Percentiles rank a stretch among this genome's conserved stretches.
Evolutionary conservation across 2,329 filamentous ascomycete genomes (phyloP).

Genomic region (Incumbomyces lentus): DNA sequence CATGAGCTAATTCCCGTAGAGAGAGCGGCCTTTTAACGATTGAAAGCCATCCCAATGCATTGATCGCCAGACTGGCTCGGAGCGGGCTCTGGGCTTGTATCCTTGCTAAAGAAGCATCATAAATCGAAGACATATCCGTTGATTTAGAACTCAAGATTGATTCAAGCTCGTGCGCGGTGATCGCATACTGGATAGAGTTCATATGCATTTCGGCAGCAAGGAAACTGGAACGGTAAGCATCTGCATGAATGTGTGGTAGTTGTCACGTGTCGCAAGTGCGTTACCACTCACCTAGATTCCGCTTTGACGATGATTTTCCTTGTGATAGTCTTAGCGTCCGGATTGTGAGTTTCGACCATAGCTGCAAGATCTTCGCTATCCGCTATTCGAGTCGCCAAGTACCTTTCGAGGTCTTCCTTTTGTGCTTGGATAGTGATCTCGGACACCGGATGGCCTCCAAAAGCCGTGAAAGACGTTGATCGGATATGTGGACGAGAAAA

Average conservation of each 20-base stretch:
- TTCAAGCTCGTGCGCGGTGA: neutral
- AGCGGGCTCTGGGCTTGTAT: neutral
- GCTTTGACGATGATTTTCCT: neutral
- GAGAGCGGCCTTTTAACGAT: neutral
- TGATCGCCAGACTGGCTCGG: neutral
- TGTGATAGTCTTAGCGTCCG: neutral
- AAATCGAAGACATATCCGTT: neutral
- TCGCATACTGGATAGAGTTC: slow-evolving; percentile 3
- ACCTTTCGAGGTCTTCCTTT: neutral
- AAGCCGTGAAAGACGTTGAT: neutral
- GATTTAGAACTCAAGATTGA: neutral
- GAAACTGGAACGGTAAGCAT: neutral
- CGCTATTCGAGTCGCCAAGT: neutral
- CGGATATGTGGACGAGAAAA: neutral
- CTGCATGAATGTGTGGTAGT: too few relatives aligned
- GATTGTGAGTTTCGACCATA: neutral
- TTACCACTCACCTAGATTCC: neutral
- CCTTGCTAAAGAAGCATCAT: neutral
- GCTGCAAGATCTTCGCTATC: neutral
- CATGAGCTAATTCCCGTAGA: neutral
- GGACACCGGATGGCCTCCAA: neutral
- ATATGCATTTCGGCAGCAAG: slow-evolving; percentile 2
- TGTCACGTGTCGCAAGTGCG: too few relatives aligned
- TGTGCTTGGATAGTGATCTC: neutral
- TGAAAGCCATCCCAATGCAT: neutral